phyloP scores from a whole-genome alignment of 75 land plant species.

The Pinus taeda region DNA sequence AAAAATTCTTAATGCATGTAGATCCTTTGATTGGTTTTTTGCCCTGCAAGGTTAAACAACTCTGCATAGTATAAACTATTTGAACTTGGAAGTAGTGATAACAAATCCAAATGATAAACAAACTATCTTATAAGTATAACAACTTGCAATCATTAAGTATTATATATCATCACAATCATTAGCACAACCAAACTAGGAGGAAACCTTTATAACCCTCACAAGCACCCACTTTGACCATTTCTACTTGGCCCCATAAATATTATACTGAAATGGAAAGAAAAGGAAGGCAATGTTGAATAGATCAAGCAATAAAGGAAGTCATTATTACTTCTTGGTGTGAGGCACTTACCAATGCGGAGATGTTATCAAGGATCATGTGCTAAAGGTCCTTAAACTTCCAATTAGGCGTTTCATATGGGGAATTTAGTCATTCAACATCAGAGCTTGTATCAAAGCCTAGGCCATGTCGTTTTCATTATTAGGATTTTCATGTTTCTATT shows the following conservation, averaged over 20 bases:
- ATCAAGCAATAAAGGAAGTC: not conserved
- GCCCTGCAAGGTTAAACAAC: no score
- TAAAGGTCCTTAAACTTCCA: not conserved
- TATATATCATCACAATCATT: no score
- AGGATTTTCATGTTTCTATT: not conserved
- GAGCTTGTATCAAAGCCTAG: not conserved
- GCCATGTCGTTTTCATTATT: not conserved
- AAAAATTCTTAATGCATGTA: no score
- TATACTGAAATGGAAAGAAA: not conserved
- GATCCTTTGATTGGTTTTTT: no score
- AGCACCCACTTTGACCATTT: not conserved
- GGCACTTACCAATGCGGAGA: not conserved
- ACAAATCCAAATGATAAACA: no score
- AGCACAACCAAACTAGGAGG: no score
- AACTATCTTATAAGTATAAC: no score
- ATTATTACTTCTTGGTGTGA: not conserved
- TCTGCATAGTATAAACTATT: no score
- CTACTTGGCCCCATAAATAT: not conserved
- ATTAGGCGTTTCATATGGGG: not conserved
- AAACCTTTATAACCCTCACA: no score
- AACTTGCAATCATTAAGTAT: no score
- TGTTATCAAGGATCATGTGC: not conserved
- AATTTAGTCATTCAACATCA: not conserved
- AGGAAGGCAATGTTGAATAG: not conserved
- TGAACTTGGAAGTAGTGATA: no score